Evolutionary conservation across 2,329 filamentous ascomycete genomes (phyloP).

Genomic region (Beauveria bassiana): DNA sequence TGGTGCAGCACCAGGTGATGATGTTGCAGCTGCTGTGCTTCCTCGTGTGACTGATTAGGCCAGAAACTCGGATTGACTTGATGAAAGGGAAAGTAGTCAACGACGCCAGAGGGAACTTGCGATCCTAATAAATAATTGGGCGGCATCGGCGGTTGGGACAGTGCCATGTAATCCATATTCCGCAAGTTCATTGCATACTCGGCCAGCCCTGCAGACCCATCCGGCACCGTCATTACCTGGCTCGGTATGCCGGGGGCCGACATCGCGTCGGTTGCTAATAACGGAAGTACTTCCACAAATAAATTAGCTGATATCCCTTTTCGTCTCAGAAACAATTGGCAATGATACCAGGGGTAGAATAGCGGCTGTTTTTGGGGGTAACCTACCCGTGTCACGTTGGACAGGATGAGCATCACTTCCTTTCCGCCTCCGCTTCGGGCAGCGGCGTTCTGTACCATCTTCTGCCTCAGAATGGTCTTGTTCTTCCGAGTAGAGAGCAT

Average conservation of each 20-base stretch:
- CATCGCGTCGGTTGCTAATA: conserved; percentile 6
- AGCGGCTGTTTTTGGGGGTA: conserved; percentile 14
- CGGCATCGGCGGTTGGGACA: conserved; percentile 12
- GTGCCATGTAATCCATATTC: conserved; percentile 24
- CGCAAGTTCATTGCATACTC: conserved; percentile 30
- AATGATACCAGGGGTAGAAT: conserved; percentile 3
- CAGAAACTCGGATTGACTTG: not conserved
- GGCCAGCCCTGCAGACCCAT: conserved; percentile 22
- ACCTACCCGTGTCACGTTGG: conserved; percentile 30
- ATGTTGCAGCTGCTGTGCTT: not conserved
- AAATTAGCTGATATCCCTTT: not conserved
- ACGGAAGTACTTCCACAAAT: conserved; percentile 5
- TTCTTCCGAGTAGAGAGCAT: not conserved
- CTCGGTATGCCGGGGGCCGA: not conserved
- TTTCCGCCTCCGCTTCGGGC: conserved; percentile 31
- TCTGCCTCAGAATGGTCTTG: not conserved
- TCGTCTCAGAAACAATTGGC: conserved; percentile 6
- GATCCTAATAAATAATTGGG: conserved; percentile 21
- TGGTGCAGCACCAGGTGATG: not conserved
- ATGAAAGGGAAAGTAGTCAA: not conserved
- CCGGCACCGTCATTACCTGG: conserved; percentile 11
- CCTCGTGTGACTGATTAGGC: not conserved
- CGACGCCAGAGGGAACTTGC: not conserved
- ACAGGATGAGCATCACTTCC: conserved; percentile 25
- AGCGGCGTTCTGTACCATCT: conserved; percentile 20